Base-by-base conservation (phyloP, 371 early-diverging fungal species). In the Dichotomocladium elegans region DNA sequence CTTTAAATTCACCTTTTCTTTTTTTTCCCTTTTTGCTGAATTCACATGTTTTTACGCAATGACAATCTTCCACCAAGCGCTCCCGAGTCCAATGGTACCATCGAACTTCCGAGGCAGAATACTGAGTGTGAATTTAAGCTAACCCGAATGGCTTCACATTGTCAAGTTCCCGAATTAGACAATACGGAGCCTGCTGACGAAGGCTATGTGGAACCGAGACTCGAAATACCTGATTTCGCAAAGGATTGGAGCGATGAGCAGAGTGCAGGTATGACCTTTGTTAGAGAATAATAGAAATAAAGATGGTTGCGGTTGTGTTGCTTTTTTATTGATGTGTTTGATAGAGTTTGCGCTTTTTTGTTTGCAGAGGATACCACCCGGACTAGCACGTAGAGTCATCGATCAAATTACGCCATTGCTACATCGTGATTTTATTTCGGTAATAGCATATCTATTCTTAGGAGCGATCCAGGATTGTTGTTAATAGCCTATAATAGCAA, bases 291-390 rank as follows among this genome's bases (percentile, higher is more conserved):
- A 21, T 7, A 37, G 8, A 14, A 15, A 49, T 44, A 6, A 27
- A 22, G 29, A 29, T 41, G 7, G 14, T 34, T 48, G 11, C 14
- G 17, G 51, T n/a, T n/a, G n/a, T n/a, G n/a, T n/a, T n/a, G n/a
- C 6, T 10, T 29, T 5, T 37, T 30, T 29, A 56, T 26, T 40
- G 41, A 37, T 59, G 42, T 26, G 21, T 51, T n/a, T 58, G 14
- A 10, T 65, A 86, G 90, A 89, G 53, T 79, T 84, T 50, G 89
- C 89, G 1, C 74, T 81, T 60, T 80, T 82, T 47, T 64, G 89
- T 1, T 72, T 91, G 17, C 57, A 74, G 47, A 75, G 79, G 12
- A 76, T 91, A 11, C 77, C 85, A 5, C 69, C 82, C 5, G 64
- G 81, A 24, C 68, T 68, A 11, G 73, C 89, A 17, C 60, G 77